phyloP scores from a whole-genome alignment of 108 stramenopile genomes.

The Cyclotella sp. region DNA sequence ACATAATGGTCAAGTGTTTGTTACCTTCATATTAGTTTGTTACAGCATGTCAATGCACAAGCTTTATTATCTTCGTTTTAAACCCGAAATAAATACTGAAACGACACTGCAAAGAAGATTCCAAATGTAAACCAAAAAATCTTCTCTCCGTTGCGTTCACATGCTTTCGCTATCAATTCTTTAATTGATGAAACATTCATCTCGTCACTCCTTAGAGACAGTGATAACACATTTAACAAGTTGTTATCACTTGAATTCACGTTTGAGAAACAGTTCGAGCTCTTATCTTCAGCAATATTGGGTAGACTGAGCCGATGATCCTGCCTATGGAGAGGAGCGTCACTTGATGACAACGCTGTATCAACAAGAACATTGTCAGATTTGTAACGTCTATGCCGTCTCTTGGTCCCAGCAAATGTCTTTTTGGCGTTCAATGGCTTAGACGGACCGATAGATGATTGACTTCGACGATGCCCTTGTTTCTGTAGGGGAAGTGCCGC shows the following conservation, averaged over 20 bases:
- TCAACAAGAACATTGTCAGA: conserved; percentile 3
- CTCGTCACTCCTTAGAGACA: conserved; percentile 4
- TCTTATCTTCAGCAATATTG: conserved; percentile 7
- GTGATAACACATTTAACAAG: background rate
- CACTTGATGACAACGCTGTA: background rate
- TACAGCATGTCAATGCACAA: background rate
- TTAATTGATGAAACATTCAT: background rate
- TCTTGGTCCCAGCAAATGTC: background rate
- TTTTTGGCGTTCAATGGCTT: background rate
- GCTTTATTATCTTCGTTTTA: background rate
- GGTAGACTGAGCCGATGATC: background rate
- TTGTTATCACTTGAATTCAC: conserved; percentile 1
- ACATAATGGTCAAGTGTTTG: no score
- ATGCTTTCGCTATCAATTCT: background rate
- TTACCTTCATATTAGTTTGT: no score
- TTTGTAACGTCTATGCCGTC: conserved; percentile 8
- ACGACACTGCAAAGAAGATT: background rate
- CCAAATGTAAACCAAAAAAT: conserved; percentile 11
- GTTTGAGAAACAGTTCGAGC: background rate
- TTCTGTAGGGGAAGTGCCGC: background rate
- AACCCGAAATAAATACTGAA: background rate
- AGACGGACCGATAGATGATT: conserved; percentile 1
- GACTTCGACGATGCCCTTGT: background rate
- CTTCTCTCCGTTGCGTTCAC: background rate
- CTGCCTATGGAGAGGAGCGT: background rate